Evolutionary conservation across 164 flowering plant genomes (phyloP).

Genomic region (Annona cherimola): DNA sequence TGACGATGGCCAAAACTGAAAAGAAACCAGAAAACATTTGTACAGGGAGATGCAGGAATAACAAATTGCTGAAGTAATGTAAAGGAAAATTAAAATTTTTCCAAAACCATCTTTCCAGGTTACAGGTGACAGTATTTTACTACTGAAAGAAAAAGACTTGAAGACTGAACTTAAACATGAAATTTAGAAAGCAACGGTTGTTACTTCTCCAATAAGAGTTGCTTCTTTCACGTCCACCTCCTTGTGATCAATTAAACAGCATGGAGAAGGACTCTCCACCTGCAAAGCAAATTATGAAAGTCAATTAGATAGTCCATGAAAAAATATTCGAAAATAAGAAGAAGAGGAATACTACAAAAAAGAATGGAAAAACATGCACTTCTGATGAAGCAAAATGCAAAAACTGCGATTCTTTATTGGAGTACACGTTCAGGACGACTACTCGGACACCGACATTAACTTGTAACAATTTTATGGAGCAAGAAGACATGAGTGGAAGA

Average conservation of each 20-base stretch:
- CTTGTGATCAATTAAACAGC: conserved; percentile 38
- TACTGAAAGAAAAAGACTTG: not conserved
- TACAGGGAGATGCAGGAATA: not conserved
- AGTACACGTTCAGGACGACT: too few species aligned
- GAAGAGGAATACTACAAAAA: too few species aligned
- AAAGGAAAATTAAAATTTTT: too few species aligned
- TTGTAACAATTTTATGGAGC: not conserved
- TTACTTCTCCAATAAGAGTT: conserved; percentile 62
- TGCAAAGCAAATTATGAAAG: conserved; percentile 17
- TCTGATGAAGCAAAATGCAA: conserved; percentile 1
- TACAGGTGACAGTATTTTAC: not conserved
- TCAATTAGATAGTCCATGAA: conserved; percentile 6
- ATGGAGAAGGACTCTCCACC: conserved; percentile 43
- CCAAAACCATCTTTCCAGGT: not conserved
- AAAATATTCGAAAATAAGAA: not conserved
- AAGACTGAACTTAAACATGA: not conserved
- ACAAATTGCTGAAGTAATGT: not conserved
- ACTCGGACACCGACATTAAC: not conserved
- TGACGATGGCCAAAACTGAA: too few species aligned
- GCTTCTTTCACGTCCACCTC: conserved; percentile 51
- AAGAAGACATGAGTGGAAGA: too few species aligned
- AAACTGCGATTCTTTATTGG: not conserved
- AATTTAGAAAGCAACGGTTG: conserved; percentile 6
- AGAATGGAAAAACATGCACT: not conserved
- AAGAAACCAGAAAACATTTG: too few species aligned